These are phyloP conservation scores for Lasiosphaeria ovina DNA, from an alignment of 495 filamentous ascomycete species.

Conservation along the genomic window DNA sequence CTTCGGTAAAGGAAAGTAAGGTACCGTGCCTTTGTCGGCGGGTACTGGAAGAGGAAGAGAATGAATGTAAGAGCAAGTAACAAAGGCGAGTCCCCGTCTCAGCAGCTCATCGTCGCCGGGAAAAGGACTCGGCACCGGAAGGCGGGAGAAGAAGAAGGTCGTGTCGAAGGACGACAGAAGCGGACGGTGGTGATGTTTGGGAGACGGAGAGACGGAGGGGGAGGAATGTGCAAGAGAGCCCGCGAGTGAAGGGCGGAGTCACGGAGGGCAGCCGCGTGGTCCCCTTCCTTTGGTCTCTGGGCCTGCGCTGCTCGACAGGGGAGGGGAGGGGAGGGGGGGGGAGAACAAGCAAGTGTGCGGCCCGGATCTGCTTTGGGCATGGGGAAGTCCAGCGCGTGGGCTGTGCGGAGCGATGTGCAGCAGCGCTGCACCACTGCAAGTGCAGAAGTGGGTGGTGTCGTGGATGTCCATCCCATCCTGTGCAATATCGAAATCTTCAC, in stretches of 20 bases:
- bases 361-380: not conserved
- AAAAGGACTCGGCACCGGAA: not conserved
- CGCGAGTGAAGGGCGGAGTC: not conserved
- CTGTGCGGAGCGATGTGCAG: not conserved
- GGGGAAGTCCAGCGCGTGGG: not conserved
- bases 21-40: not conserved
- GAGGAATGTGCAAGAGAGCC: not conserved
- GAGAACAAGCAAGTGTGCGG: not conserved
- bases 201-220: not conserved
- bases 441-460: no score
- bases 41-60: not conserved
- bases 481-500: no score
- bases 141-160: not conserved
- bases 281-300: no score
- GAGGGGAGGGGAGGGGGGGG: not conserved
- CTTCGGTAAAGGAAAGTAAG: not conserved
- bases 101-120: slow-evolving; percentile 1
- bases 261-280: no score
- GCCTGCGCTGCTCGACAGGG: no score
- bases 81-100: not conserved
- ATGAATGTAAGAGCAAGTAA: slow-evolving; percentile 2
- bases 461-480: no score
- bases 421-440: no score
- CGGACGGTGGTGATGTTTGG: not conserved
- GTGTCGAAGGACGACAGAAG: not conserved